phyloP scores from a whole-genome alignment of 345 rosid genomes.

The Melastoma malabathricum region DNA sequence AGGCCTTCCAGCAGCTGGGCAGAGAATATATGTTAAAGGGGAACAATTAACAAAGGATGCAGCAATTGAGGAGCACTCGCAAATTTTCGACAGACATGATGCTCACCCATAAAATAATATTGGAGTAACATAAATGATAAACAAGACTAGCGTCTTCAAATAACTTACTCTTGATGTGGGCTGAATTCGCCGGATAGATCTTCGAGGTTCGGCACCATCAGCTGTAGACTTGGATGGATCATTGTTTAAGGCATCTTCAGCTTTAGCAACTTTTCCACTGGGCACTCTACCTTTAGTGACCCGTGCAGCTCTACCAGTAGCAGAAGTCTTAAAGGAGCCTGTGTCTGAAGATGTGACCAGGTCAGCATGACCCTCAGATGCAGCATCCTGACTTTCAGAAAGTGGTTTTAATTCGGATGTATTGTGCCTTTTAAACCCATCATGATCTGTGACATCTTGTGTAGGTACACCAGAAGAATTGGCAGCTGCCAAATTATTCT shows the following conservation, averaged over 20 bases:
- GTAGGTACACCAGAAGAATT: constrained; percentile 27
- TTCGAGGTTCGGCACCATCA: constrained; percentile 64
- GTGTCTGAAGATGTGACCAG: constrained; percentile 15
- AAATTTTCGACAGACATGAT: too few species aligned
- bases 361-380: constrained; percentile 39
- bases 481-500: constrained; percentile 28
- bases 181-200: constrained; percentile 85
- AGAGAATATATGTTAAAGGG: constrained; percentile 1
- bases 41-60: neutral
- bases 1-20: constrained; percentile 84
- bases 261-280: constrained; percentile 32
- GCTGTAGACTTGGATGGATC: constrained; percentile 23
- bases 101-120: too few species aligned
- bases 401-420: constrained; percentile 21
- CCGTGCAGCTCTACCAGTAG: constrained; percentile 21
- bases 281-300: constrained; percentile 27
- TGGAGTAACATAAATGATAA: too few species aligned
- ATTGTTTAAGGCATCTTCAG: constrained; percentile 24
- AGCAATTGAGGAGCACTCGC: neutral
- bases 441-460: constrained; percentile 20
- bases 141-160: neutral
- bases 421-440: constrained; percentile 25
- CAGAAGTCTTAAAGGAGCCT: constrained; percentile 5
- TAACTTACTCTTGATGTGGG: constrained; percentile 88
- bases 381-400: constrained; percentile 29